These are phyloP conservation scores for Eimeria praecox DNA, from an alignment of 169 alveolate species.

Conservation along the genomic window DNA sequence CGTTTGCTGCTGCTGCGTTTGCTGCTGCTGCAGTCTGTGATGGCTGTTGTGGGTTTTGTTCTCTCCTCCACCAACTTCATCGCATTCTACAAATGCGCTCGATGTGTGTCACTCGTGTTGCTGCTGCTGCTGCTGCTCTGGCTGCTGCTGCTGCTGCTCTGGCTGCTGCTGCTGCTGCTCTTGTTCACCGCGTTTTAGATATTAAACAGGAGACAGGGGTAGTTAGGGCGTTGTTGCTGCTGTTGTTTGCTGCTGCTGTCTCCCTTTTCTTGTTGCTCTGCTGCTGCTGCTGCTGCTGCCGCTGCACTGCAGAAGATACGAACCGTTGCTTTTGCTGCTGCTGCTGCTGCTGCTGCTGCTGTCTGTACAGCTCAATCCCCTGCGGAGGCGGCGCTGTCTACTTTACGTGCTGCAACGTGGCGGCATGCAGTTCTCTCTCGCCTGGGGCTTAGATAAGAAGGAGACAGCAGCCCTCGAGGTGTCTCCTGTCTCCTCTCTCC, in stretches of 20 bases:
- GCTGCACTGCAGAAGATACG: background rate
- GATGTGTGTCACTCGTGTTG: background rate
- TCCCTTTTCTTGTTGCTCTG: background rate
- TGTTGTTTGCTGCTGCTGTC: background rate
- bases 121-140: constrained; percentile 1
- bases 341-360: constrained; percentile 27
- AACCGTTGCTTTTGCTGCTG: background rate
- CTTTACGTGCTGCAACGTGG: constrained; percentile 40
- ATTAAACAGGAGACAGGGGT: too few relatives aligned
- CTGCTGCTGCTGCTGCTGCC: constrained; percentile 41
- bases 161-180: background rate
- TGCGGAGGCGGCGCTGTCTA: constrained; percentile 24
- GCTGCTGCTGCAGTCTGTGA: constrained; percentile 48
- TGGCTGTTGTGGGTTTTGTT: constrained; percentile 36
- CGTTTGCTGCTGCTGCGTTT: constrained; percentile 3
- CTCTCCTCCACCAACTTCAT: constrained; percentile 11
- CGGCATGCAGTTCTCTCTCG: constrained; percentile 39
- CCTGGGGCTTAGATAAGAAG: constrained; percentile 13
- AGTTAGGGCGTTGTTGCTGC: constrained; percentile 28
- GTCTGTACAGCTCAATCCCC: constrained; percentile 50
- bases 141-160: background rate
- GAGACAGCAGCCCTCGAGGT: background rate
- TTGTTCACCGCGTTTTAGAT: too few relatives aligned
- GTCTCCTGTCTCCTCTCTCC: background rate
- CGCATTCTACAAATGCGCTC: constrained; percentile 56